Conservation (phyloP, 2,329 filamentous ascomycete species). For the Talaromyces sp. region DNA sequence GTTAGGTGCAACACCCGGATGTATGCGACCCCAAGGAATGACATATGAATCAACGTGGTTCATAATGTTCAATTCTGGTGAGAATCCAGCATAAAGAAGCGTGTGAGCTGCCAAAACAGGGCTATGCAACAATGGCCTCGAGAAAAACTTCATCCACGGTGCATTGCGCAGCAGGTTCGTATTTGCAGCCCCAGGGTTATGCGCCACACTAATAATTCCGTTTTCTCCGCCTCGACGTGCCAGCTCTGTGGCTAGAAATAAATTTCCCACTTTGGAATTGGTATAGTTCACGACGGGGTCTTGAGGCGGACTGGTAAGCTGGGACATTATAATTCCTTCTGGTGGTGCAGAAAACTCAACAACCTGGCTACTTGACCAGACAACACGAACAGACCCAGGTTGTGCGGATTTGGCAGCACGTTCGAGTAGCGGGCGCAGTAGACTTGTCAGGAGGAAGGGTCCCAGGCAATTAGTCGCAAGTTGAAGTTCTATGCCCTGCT, state of each 20-base stretch:
- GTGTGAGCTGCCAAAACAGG: background rate
- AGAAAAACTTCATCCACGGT: background rate
- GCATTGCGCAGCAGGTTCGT: slow-evolving; percentile 11
- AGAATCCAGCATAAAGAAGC: background rate
- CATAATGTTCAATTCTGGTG: background rate
- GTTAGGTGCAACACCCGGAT: background rate
- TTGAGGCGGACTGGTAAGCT: background rate
- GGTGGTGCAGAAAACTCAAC: slow-evolving; percentile 8
- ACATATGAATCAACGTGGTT: background rate
- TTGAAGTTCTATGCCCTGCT: slow-evolving; percentile 35
- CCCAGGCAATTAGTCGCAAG: slow-evolving; percentile 44
- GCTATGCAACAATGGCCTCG: background rate
- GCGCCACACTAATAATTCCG: slow-evolving; percentile 11
- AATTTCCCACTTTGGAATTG: slow-evolving; percentile 15
- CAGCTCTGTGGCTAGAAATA: slow-evolving; percentile 10
- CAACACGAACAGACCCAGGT: slow-evolving; percentile 8
- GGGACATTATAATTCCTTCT: slow-evolving; percentile 1
- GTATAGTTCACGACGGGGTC: slow-evolving; percentile 10
- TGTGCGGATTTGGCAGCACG: background rate
- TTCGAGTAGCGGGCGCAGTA: slow-evolving; percentile 32
- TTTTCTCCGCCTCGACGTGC: background rate
- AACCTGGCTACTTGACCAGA: slow-evolving; percentile 11
- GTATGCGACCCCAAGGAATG: background rate
- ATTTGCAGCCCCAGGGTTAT: slow-evolving; percentile 14
- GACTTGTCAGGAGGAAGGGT: slow-evolving; percentile 40